Conservation (phyloP, 2,329 filamentous ascomycete genomes). For the Ophiostoma sp. region DNA sequence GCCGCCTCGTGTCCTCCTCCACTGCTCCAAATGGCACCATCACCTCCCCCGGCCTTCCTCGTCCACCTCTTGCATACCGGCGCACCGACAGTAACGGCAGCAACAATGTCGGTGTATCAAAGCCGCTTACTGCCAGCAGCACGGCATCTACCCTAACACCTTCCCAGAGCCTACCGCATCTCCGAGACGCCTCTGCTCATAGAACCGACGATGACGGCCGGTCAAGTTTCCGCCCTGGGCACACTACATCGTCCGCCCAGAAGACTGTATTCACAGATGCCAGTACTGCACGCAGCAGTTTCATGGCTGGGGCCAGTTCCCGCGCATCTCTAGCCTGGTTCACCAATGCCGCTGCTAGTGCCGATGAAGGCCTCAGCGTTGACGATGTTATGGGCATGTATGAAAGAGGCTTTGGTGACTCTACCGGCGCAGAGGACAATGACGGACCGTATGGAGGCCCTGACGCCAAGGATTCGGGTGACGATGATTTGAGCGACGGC, state of each 20-base stretch:
- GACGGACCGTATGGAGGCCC: constrained; percentile 28
- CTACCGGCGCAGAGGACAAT: constrained; percentile 42
- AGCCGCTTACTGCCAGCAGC: not conserved
- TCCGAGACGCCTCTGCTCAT: constrained; percentile 39
- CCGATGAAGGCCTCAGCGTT: constrained; percentile 54
- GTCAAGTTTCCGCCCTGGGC: constrained; percentile 53
- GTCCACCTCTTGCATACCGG: constrained; percentile 33
- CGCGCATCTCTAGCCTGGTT: constrained; percentile 53
- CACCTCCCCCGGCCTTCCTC: constrained; percentile 28
- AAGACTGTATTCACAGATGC: constrained; percentile 44
- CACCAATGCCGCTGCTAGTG: constrained; percentile 34
- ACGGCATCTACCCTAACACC: constrained; percentile 23
- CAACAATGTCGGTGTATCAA: not conserved
- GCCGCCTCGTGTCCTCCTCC: constrained; percentile 24
- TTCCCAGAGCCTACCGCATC: constrained; percentile 15
- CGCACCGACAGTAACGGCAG: constrained; percentile 33
- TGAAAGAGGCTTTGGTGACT: constrained; percentile 56
- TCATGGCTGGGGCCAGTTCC: constrained; percentile 73
- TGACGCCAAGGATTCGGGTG: constrained; percentile 32
- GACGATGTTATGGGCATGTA: constrained; percentile 68
- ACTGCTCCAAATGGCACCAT: constrained; percentile 14
- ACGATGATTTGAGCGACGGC: constrained; percentile 31
- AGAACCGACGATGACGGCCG: constrained; percentile 48
- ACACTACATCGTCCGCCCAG: constrained; percentile 49
- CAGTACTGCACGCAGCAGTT: constrained; percentile 77